Conservation (phyloP, 2,329 filamentous ascomycete genomes). For the Rutstroemia sp. region DNA sequence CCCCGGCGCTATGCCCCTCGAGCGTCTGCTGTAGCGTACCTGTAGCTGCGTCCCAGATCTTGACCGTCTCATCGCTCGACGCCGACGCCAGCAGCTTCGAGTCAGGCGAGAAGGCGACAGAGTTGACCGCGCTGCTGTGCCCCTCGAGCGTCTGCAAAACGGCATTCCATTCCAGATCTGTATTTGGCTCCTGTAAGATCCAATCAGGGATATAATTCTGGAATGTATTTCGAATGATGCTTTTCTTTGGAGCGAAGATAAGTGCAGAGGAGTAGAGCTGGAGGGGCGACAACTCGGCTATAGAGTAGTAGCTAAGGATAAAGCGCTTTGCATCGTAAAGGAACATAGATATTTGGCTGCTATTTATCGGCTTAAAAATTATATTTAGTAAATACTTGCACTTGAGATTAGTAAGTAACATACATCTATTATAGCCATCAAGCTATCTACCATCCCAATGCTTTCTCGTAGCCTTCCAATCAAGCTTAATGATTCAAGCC, state of each 20-base stretch:
- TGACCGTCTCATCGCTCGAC: not conserved
- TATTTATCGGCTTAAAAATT: not conserved
- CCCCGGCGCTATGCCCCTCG: not conserved
- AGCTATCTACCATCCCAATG: not conserved
- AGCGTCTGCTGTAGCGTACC: not conserved
- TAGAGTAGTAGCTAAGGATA: not conserved
- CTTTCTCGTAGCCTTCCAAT: not conserved
- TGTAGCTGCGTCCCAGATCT: constrained; percentile 10
- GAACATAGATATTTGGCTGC: not conserved
- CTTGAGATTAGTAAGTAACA: not conserved
- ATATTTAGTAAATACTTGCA: not conserved
- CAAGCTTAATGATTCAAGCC: constrained; percentile 26
- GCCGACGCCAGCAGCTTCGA: not conserved
- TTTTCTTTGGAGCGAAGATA: not conserved
- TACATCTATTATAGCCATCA: not conserved
- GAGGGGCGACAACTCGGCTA: not conserved
- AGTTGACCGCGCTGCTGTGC: not conserved
- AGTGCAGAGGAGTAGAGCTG: not conserved
- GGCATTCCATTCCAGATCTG: not conserved
- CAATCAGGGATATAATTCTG: not conserved
- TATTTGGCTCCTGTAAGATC: not conserved
- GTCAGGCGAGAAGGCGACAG: not conserved
- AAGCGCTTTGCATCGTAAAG: not conserved
- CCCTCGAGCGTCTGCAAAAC: not conserved
- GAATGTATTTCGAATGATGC: not conserved